phyloP scores from a whole-genome alignment of 2,329 filamentous ascomycete species.

The Diaporthe sp. region DNA sequence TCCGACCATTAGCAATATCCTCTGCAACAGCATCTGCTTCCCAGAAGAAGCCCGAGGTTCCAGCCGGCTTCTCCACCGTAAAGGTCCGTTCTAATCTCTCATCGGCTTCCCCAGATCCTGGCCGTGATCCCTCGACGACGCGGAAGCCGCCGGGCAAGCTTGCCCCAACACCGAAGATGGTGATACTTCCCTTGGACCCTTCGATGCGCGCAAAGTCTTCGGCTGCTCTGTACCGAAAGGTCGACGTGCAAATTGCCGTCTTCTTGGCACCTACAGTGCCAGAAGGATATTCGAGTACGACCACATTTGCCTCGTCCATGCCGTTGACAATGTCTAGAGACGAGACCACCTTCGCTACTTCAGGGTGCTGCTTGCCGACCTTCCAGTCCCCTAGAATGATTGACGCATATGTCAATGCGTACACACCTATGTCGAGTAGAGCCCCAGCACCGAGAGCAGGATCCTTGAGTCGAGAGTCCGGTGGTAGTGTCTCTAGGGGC shows the following conservation, averaged over 20 bases:
- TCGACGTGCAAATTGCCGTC: conserved; percentile 21
- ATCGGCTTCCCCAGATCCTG: conserved; percentile 2
- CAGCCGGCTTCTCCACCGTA: conserved; percentile 20
- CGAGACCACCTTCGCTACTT: not conserved
- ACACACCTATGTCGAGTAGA: conserved; percentile 47
- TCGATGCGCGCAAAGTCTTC: conserved; percentile 24
- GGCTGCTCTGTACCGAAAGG: conserved; percentile 6
- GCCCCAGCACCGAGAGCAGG: conserved; percentile 44
- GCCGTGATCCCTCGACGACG: not conserved
- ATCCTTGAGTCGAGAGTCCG: conserved; percentile 40
- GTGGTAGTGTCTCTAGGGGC: conserved; percentile 36
- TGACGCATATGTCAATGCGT: conserved; percentile 40
- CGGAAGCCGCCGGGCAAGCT: not conserved
- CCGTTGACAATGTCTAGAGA: conserved; percentile 24
- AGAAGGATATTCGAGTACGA: conserved; percentile 7
- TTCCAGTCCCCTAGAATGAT: conserved; percentile 22
- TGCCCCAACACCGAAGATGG: conserved; percentile 4
- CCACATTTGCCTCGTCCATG: conserved; percentile 22
- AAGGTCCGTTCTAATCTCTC: conserved; percentile 6
- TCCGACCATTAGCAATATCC: conserved; percentile 34
- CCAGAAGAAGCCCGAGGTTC: conserved; percentile 35
- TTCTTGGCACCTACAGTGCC: not conserved
- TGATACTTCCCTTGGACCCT: conserved; percentile 16
- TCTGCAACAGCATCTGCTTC: conserved; percentile 37
- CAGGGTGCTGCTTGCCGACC: conserved; percentile 22